Conservation (phyloP, 139 green algal species). For the Nannochloris sp. region DNA sequence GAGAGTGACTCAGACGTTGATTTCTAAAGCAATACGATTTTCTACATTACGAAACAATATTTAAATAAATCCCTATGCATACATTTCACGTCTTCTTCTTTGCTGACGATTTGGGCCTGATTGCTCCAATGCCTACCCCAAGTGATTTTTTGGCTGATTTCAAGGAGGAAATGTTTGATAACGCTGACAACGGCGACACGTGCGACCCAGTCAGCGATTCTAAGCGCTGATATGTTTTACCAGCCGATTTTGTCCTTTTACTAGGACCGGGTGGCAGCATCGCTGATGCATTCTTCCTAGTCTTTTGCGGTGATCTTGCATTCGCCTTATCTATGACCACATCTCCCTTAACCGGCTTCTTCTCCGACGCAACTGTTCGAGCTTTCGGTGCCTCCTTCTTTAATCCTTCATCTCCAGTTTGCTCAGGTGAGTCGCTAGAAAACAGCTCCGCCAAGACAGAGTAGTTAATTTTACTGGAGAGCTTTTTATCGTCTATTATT, state of each 20-base stretch:
- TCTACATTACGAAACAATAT: too few species aligned
- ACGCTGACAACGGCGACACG: background rate
- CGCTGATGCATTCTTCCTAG: background rate
- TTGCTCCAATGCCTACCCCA: background rate
- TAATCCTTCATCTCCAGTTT: background rate
- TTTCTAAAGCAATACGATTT: too few species aligned
- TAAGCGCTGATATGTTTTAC: background rate
- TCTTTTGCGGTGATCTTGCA: background rate
- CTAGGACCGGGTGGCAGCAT: background rate
- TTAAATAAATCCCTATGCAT: too few species aligned
- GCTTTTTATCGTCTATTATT: slow-evolving; percentile 58
- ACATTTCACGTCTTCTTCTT: background rate
- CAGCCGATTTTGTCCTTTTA: background rate
- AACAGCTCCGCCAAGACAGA: slow-evolving; percentile 58
- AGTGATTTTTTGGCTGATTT: background rate
- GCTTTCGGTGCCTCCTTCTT: background rate
- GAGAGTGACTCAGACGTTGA: background rate
- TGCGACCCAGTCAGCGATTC: background rate
- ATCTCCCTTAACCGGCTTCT: background rate
- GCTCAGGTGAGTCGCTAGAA: slow-evolving; percentile 15
- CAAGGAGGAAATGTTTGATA: background rate
- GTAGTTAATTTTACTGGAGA: slow-evolving; percentile 86
- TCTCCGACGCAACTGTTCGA: background rate
- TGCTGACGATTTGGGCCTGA: background rate
- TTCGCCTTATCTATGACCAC: background rate